Evolutionary conservation across 116 monocot species (phyloP), one percentile per base, ranked within the genome.

Genomic region (Cymodocea nodosa): DNA sequence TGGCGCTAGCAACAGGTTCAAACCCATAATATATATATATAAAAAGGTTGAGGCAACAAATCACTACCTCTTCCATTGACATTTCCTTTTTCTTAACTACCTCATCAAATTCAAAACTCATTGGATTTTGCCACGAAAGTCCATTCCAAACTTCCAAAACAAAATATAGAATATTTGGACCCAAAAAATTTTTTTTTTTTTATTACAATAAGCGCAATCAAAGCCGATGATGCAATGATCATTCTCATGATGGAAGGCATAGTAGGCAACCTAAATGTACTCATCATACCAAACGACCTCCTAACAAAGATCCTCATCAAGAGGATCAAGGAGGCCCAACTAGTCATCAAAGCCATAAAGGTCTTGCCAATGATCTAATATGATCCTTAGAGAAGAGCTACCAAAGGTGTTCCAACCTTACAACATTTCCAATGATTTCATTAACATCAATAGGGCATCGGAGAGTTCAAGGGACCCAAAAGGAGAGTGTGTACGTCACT

Each of bases 211-310:
- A 23, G 71, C 64, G 18, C 83, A 78, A 59, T 85, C 92, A 30
- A 80, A 83, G 24, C 77, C 77, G 53, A 77, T 53, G 73, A 17
- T 76, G 56, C 56, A 35, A 51, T 37, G 40, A 39, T 19, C 64
- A 18, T 23, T n/a, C 85, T 66, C 54, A 65, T 68, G 24, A 82
- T 70, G 73, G 77, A 85, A 87, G 35, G 87, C 78, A 54, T 77
- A 78, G 79, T 87, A 92, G 13, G 87, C 80, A 13, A 74, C 70
- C 52, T 80, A 79, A 63, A 87, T 75, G 59, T 87, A 68, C 52
- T 92, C 92, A 0, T 87, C 87, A 71, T 76, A 92, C 36, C 85
- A 82, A 22, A 92, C 56, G 35, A 92, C 69, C 75, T 85, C 87
- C 39, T 81, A 78, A 16, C 92, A 85, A 68, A 92, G 85, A 72